Evolutionary conservation across 1,139 yeast genomes (phyloP).

Genomic region (Geotrichum bryndzae): DNA sequence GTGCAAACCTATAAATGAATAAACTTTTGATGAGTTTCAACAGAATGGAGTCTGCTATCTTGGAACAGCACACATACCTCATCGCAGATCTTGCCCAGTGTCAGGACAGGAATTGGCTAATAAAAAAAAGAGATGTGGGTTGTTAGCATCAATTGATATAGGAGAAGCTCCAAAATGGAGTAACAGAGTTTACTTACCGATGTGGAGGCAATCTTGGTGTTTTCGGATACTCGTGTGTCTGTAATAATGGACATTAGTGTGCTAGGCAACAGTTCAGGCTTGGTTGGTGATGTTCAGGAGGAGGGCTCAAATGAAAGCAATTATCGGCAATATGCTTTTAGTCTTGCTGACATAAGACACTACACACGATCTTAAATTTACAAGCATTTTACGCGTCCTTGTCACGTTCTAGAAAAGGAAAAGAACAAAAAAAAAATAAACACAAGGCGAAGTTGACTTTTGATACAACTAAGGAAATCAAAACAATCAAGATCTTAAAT

Average conservation of each 20-base stretch:
- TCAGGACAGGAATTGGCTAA: constrained; percentile 9
- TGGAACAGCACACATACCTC: constrained; percentile 4
- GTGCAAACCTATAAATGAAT: constrained; percentile 2
- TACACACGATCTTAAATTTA: neutral
- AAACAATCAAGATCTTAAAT: neutral
- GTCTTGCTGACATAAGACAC: neutral
- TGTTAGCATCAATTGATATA: neutral
- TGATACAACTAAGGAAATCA: neutral
- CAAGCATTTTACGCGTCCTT: neutral
- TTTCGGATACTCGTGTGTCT: constrained; percentile 12
- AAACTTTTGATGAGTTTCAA: too few species aligned
- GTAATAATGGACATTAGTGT: constrained; percentile 6
- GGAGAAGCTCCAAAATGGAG: neutral
- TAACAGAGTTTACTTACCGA: constrained; percentile 2
- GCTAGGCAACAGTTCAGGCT: neutral
- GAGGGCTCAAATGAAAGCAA: neutral
- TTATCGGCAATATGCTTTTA: neutral
- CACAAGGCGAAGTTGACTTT: neutral
- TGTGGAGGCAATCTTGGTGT: constrained; percentile 6
- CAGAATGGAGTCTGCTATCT: neutral
- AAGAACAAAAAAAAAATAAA: neutral
- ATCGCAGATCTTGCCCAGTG: constrained; percentile 9
- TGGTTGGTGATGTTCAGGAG: neutral
- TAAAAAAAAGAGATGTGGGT: neutral
- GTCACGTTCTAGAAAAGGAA: neutral